Conservation (phyloP, 345 rosid genomes). For the Bretschneidera sinensis region DNA sequence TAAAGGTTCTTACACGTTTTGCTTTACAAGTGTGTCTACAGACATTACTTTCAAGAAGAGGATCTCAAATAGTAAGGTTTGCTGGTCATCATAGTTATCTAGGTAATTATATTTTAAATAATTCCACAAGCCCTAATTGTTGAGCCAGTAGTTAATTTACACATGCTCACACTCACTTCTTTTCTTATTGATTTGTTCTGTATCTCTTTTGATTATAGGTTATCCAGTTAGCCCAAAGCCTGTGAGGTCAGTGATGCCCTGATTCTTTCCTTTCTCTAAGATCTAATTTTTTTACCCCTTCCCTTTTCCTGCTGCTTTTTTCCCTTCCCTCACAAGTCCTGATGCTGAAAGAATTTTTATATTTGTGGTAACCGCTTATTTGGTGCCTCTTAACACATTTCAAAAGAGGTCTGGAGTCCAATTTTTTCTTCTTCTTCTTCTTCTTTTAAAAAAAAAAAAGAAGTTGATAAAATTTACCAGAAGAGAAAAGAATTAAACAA, state of each 20-base stretch:
- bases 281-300: background rate
- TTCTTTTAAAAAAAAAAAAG: background rate
- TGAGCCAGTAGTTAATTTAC: background rate
- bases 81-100: slow-evolving; percentile 10
- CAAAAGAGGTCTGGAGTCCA: background rate
- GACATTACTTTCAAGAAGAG: slow-evolving; percentile 23
- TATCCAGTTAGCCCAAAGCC: slow-evolving; percentile 13
- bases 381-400: background rate
- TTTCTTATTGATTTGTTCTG: background rate
- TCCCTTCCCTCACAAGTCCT: background rate
- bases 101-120: slow-evolving; percentile 19
- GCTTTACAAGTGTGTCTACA: slow-evolving; percentile 5
- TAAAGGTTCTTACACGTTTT: background rate
- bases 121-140: background rate
- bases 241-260: slow-evolving; percentile 17
- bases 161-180: slow-evolving; percentile 3
- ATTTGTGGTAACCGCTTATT: background rate
- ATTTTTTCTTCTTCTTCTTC: background rate
- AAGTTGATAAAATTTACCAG: background rate
- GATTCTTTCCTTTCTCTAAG: background rate
- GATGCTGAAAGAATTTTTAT: background rate
- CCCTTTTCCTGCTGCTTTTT: background rate
- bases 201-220: slow-evolving; percentile 15
- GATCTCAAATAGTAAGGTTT: slow-evolving; percentile 15
- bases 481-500: too few relatives aligned